Percentiles rank a stretch among this genome's conserved stretches.
Conservation (phyloP, 2,329 filamentous ascomycete species). For the Periconia digitata region DNA sequence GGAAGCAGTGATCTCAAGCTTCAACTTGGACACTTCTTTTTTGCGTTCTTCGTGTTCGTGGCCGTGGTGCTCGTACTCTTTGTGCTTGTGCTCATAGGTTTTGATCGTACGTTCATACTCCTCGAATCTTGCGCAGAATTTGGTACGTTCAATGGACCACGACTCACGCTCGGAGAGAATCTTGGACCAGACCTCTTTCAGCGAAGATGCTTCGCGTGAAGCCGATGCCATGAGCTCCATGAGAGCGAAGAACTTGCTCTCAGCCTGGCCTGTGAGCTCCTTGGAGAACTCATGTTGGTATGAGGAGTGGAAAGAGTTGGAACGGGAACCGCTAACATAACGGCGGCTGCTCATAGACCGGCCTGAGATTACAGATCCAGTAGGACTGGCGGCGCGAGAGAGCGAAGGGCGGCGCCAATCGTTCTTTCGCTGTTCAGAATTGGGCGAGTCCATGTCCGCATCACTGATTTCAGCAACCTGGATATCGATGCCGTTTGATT, state of each 20-base stretch:
- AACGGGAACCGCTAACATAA: conserved; percentile 17
- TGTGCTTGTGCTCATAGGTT: conserved; percentile 24
- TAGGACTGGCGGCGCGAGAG: conserved; percentile 8
- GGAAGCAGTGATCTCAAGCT: conserved; percentile 23
- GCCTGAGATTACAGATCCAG: conserved; percentile 7
- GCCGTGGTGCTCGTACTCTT: conserved; percentile 22
- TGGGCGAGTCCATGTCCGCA: neutral
- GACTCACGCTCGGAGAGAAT: conserved; percentile 30
- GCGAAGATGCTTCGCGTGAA: conserved; percentile 23
- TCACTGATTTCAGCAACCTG: neutral
- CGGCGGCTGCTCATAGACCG: conserved; percentile 13
- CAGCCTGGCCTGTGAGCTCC: conserved; percentile 26
- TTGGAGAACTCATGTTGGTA: conserved; percentile 28
- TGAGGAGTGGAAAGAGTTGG: conserved; percentile 24
- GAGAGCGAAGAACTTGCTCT: conserved; percentile 29
- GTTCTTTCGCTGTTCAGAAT: neutral
- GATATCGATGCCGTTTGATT: neutral
- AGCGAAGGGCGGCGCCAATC: neutral
- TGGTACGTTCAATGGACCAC: conserved; percentile 21
- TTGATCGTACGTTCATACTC: conserved; percentile 19
- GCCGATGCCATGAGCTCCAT: conserved; percentile 31
- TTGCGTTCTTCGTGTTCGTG: conserved; percentile 25
- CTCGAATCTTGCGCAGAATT: conserved; percentile 21
- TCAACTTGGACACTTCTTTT: conserved; percentile 22
- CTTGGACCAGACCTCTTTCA: conserved; percentile 28